Percentiles rank a stretch among this genome's conserved stretches.
These are phyloP conservation scores for Amanita muscaria DNA, from an alignment of 768 basidiomycete species.

Conservation along the genomic window DNA sequence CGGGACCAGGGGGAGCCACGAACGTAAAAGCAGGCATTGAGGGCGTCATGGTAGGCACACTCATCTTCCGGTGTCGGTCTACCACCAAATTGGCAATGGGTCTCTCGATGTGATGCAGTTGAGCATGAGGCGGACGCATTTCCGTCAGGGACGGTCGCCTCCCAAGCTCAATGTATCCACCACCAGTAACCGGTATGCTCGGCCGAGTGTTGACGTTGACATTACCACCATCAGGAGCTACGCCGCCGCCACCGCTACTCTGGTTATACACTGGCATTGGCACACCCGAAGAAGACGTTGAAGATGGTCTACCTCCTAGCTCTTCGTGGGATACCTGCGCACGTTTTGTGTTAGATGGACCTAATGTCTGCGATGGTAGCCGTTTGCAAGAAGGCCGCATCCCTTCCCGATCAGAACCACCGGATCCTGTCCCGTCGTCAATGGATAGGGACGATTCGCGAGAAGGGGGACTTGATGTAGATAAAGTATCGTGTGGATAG, in stretches of 20 bases:
- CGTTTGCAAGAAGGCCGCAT: slow-evolving; percentile 64
- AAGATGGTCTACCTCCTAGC: slow-evolving; percentile 12
- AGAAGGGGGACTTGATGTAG: slow-evolving; percentile 15
- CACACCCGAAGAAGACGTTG: slow-evolving; percentile 1
- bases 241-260: neutral
- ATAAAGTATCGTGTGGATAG: slow-evolving; percentile 20
- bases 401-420: slow-evolving; percentile 17
- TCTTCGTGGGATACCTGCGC: slow-evolving; percentile 32
- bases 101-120: slow-evolving; percentile 15
- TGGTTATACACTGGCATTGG: neutral
- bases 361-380: slow-evolving; percentile 65
- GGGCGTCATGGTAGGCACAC: slow-evolving; percentile 16
- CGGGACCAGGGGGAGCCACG: slow-evolving; percentile 4
- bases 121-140: neutral
- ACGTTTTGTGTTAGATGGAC: slow-evolving; percentile 47
- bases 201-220: neutral
- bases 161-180: neutral
- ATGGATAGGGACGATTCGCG: slow-evolving; percentile 25
- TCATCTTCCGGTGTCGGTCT: slow-evolving; percentile 28
- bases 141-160: neutral
- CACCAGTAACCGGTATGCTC: neutral
- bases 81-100: slow-evolving; percentile 18
- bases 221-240: neutral
- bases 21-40: slow-evolving; percentile 6
- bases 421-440: slow-evolving; percentile 23